These are phyloP conservation scores for Lactifluus subvellereus DNA, from an alignment of 768 basidiomycete genomes.

Conservation along the genomic window DNA sequence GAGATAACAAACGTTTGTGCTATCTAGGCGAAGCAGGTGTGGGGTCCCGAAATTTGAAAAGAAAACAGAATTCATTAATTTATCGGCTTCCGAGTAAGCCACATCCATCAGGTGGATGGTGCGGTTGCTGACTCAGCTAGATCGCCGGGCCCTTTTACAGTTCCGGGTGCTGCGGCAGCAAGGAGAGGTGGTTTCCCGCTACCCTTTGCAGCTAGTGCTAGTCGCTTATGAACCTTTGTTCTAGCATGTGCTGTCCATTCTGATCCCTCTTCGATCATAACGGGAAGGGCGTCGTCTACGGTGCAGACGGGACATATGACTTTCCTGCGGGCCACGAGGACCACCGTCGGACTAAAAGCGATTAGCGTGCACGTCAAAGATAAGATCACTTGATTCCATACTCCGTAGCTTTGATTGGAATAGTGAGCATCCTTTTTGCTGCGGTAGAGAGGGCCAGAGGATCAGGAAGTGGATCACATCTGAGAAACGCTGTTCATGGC, in stretches of 20 bases:
- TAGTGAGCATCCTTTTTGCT: constrained; percentile 48
- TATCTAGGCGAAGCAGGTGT: neutral
- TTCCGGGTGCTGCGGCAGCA: neutral
- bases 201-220: constrained; percentile 33
- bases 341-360: constrained; percentile 46
- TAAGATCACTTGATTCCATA: constrained; percentile 26
- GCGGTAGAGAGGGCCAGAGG: constrained; percentile 49
- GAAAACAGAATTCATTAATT: too few species aligned
- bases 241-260: constrained; percentile 53
- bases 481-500: constrained; percentile 14
- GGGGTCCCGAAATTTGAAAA: too few species aligned
- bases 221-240: constrained; percentile 52
- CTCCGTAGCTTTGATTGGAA: constrained; percentile 43
- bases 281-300: constrained; percentile 45
- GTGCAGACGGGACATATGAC: constrained; percentile 62
- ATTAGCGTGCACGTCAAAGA: neutral
- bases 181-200: neutral
- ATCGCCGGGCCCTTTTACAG: neutral
- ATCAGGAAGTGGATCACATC: constrained; percentile 43
- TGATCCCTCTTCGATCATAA: constrained; percentile 53
- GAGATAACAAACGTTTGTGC: neutral
- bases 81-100: neutral
- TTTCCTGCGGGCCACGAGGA: constrained; percentile 52
- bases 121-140: neutral
- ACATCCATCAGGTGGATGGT: neutral